A percentile compares a stretch with the other conserved stretches of the same genome.
Conservation (phyloP, 148 eudicot genomes). For the Diospyros kaki region DNA sequence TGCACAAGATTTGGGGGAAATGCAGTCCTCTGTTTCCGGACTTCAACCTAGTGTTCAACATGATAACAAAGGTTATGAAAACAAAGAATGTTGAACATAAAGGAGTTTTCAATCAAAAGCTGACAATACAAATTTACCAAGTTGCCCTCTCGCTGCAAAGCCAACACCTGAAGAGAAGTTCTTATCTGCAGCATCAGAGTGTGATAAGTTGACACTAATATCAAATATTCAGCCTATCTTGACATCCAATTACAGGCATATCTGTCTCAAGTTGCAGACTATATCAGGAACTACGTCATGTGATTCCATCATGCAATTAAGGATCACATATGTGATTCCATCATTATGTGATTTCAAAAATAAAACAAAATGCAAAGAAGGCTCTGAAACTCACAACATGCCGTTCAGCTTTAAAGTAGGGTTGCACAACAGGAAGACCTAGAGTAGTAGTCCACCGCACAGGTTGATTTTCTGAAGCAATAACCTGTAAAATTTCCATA, state of each 20-base stretch:
- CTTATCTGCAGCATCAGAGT: slow-evolving; percentile 47
- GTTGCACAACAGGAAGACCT: slow-evolving; percentile 91
- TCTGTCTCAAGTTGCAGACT: background rate
- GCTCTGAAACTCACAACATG: slow-evolving; percentile 47
- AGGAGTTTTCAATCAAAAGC: background rate
- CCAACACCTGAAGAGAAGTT: slow-evolving; percentile 80
- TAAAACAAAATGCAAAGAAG: no score
- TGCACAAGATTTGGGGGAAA: slow-evolving; percentile 95
- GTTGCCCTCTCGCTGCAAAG: slow-evolving; percentile 67
- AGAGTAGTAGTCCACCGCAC: slow-evolving; percentile 94
- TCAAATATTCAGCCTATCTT: background rate
- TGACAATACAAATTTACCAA: slow-evolving; percentile 38
- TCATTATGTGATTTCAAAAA: no score
- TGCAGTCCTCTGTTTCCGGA: slow-evolving; percentile 74
- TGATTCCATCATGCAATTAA: background rate
- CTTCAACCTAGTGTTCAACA: slow-evolving; percentile 47
- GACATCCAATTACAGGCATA: background rate
- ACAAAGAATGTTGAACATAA: background rate
- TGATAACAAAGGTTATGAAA: slow-evolving; percentile 12
- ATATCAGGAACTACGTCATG: background rate
- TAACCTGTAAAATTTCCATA: slow-evolving; percentile 43
- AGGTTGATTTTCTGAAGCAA: slow-evolving; percentile 84
- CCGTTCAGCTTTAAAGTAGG: slow-evolving; percentile 73
- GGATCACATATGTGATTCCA: background rate
- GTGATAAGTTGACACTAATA: slow-evolving; percentile 6